Conservation (phyloP, 2,329 filamentous ascomycete species). For the Monosporascus cannonballus region DNA sequence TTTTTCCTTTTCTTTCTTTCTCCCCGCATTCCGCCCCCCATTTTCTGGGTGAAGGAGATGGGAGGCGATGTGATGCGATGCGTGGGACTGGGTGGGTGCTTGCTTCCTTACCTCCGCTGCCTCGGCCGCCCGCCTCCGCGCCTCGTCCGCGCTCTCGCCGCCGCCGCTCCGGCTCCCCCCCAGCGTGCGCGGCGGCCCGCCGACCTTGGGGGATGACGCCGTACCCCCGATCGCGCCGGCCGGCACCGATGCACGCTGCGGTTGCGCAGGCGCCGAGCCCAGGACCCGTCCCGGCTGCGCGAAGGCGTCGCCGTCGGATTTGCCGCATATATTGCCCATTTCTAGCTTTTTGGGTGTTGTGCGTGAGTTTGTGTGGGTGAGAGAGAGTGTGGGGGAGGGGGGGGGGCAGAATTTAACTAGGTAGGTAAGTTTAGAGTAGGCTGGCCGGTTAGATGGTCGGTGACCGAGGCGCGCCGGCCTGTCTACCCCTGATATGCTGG, state of each 20-base stretch:
- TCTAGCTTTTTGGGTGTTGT: neutral
- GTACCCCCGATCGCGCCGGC: constrained; percentile 6
- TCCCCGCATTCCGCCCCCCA: constrained; percentile 6
- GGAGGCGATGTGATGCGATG: neutral
- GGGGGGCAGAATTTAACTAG: neutral
- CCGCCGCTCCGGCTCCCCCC: constrained; percentile 39
- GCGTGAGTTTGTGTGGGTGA: no score
- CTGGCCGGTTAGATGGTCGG: neutral
- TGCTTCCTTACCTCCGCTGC: constrained; percentile 69
- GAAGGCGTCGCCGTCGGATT: constrained; percentile 62
- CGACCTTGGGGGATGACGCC: constrained; percentile 32
- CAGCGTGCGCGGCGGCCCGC: constrained; percentile 56
- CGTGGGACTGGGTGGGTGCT: neutral
- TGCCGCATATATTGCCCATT: constrained; percentile 89
- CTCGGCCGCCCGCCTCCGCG: constrained; percentile 66
- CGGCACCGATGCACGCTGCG: constrained; percentile 45
- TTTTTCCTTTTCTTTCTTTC: no score
- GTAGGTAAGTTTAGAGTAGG: neutral
- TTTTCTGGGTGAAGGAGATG: constrained; percentile 5
- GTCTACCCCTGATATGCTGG: no score
- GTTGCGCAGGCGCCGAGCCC: constrained; percentile 47
- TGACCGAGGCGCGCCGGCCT: no score
- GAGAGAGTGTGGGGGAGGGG: no score
- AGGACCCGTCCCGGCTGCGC: constrained; percentile 66
- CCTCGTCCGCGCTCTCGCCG: constrained; percentile 43